Conservation (phyloP, 805 yeast genomes). For the Yarrowia porcina region DNA sequence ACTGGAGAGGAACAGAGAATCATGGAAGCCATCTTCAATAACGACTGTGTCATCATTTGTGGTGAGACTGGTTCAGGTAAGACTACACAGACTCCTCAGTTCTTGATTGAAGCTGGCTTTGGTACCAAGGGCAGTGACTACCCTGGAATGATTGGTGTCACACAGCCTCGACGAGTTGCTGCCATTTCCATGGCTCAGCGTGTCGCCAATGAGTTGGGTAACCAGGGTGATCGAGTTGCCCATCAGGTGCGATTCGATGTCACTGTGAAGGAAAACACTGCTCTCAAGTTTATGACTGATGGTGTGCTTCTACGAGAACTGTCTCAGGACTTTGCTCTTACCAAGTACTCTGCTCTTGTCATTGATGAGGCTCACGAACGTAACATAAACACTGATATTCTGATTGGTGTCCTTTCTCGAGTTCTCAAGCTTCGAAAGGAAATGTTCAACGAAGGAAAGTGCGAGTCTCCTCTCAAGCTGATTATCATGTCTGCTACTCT, state of each 20-base stretch:
- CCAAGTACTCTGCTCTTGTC: constrained; percentile 78
- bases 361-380: constrained; percentile 99
- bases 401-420: constrained; percentile 92
- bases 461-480: constrained; percentile 67
- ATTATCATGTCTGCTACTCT: constrained; percentile 97
- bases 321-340: constrained; percentile 78
- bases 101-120: constrained; percentile 87
- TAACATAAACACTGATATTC: constrained; percentile 90
- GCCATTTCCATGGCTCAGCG: constrained; percentile 81
- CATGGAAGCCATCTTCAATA: constrained; percentile 93
- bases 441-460: constrained; percentile 37
- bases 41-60: constrained; percentile 85
- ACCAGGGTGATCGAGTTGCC: constrained; percentile 74
- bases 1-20: constrained; percentile 85
- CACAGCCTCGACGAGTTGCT: constrained; percentile 90
- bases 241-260: constrained; percentile 87
- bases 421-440: constrained; percentile 66
- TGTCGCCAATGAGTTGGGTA: constrained; percentile 75
- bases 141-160: constrained; percentile 94
- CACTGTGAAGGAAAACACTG: constrained; percentile 53
- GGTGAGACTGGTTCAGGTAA: constrained; percentile 99
- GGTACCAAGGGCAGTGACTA: constrained; percentile 58
- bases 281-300: constrained; percentile 89
- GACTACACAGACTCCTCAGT: constrained; percentile 97
- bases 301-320: constrained; percentile 92